These are phyloP conservation scores for Crithidia fasciculata DNA, from an alignment of 208 protist species.

Conservation along the genomic window DNA sequence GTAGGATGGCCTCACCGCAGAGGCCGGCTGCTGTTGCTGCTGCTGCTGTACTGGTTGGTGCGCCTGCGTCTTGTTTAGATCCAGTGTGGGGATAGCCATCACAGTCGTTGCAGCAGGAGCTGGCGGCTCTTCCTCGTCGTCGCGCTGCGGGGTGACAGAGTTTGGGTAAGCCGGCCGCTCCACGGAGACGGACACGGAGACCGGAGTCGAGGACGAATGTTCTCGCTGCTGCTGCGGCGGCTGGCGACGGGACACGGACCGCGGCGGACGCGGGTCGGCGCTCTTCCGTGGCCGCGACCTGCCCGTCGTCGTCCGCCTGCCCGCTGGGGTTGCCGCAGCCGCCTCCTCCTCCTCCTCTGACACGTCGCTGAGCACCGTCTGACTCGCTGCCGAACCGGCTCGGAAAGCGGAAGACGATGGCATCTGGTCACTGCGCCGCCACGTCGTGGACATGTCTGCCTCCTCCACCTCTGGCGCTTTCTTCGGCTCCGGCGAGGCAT, in stretches of 20 bases:
- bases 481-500: constrained; percentile 14
- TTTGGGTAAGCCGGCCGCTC: constrained; percentile 13
- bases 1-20: background rate
- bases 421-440: constrained; percentile 7
- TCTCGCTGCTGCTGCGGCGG: constrained; percentile 9
- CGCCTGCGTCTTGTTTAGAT: constrained; percentile 13
- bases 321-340: background rate
- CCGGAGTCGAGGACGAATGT: constrained; percentile 6
- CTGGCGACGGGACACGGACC: constrained; percentile 3
- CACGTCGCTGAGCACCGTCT: constrained; percentile 33
- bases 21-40: background rate
- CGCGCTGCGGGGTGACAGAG: background rate
- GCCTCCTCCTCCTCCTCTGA: constrained; percentile 13
- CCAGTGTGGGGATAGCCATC: constrained; percentile 12
- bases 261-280: background rate
- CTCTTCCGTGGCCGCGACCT: background rate
- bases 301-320: background rate
- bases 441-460: constrained; percentile 10
- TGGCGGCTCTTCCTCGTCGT: background rate
- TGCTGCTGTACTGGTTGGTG: constrained; percentile 1
- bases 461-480: constrained; percentile 8
- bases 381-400: constrained; percentile 28
- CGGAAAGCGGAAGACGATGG: background rate
- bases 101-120: background rate
- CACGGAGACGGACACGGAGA: constrained; percentile 21